Percentiles rank a stretch among this genome's conserved stretches.
Evolutionary conservation across 2,329 filamentous ascomycete species (phyloP).

Genomic region (Arthrobotrys iridis): DNA sequence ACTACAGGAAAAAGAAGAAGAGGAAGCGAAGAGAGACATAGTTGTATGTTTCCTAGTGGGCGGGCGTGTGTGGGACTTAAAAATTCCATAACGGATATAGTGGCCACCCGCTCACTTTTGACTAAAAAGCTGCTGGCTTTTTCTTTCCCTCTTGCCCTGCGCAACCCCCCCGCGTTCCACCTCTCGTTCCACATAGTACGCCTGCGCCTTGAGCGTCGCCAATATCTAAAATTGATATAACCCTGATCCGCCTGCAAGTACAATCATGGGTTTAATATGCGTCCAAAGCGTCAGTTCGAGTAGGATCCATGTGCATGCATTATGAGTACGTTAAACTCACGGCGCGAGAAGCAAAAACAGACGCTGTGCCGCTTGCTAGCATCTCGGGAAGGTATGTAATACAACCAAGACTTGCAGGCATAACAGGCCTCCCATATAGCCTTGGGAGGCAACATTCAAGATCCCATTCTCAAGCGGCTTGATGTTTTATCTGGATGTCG

Average conservation of each 20-base stretch:
- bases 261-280: constrained; percentile 3
- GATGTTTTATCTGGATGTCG: constrained; percentile 7
- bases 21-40: constrained; percentile 5
- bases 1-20: neutral
- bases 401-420: neutral
- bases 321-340: neutral
- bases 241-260: constrained; percentile 8
- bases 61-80: neutral
- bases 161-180: constrained; percentile 14
- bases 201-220: constrained; percentile 7
- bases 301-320: neutral
- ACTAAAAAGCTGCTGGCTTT: constrained; percentile 35
- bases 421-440: neutral
- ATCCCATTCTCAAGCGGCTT: neutral
- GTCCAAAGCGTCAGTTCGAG: constrained; percentile 10
- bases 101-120: constrained; percentile 41
- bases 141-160: constrained; percentile 10
- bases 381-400: neutral
- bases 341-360: constrained; percentile 12
- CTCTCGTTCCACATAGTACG: neutral
- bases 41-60: constrained; percentile 1
- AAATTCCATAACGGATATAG: constrained; percentile 27
- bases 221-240: constrained; percentile 1
- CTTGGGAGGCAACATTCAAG: neutral
- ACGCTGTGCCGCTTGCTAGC: constrained; percentile 6